Evolutionary conservation across 176 grass and related monocot species (phyloP).

Genomic region (Oryza coarctata): DNA sequence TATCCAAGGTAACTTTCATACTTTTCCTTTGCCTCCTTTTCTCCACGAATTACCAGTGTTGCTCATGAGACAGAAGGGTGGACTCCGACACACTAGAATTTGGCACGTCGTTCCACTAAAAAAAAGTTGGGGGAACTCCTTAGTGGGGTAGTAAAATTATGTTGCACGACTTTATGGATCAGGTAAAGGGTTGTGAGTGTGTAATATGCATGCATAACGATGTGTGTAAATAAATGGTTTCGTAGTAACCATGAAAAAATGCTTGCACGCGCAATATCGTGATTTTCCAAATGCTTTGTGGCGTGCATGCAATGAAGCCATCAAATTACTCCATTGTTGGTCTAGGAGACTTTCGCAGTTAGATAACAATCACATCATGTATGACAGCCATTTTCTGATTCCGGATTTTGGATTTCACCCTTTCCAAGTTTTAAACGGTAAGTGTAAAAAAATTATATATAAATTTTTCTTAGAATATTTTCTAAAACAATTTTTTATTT

Average conservation of each 20-base stretch:
- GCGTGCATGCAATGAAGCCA: background rate
- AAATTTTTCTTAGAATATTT: too few species aligned
- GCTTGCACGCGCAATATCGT: background rate
- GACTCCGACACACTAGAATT: background rate
- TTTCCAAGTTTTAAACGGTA: too few species aligned
- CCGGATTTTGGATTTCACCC: too few species aligned
- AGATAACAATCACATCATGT: background rate
- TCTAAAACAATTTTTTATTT: too few species aligned
- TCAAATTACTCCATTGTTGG: background rate
- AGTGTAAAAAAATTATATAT: too few species aligned
- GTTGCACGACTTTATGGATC: too few species aligned
- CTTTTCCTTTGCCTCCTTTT: background rate
- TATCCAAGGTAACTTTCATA: conserved; percentile 10
- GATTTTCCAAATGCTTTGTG: background rate
- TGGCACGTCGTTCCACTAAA: background rate
- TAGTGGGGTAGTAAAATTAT: background rate
- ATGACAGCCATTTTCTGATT: background rate
- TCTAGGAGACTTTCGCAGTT: background rate
- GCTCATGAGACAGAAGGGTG: background rate
- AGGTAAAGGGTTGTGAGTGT: too few species aligned
- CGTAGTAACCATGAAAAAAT: background rate
- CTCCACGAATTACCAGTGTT: background rate
- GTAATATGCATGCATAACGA: too few species aligned
- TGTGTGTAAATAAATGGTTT: too few species aligned
- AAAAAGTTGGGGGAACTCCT: background rate